Base-by-base conservation (phyloP, 2,329 filamentous ascomycete species). In the Apiospora arundinis region DNA sequence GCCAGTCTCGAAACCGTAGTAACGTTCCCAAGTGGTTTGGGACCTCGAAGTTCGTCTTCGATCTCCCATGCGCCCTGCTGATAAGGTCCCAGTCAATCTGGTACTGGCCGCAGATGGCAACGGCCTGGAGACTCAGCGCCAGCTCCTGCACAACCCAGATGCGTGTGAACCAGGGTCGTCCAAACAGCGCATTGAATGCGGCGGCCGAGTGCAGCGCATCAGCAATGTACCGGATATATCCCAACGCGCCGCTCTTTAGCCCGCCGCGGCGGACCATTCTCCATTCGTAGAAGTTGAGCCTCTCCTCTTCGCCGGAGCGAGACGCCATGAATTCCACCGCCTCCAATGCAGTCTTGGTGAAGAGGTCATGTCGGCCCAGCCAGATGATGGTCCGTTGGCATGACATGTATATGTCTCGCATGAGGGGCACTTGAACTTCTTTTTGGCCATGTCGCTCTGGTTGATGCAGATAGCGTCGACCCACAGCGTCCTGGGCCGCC, bases 121-220 rank as follows among this genome's bases (percentile, higher is more conserved):
- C 3, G 32, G 72, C 70, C 4, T 70, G 7, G 48, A 69, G 67
- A n/a, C 69, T 60, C 9, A 73, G 44, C 25, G 68, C 70, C 37
- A 72, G 28, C 52, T 73, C 72, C 45, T 73, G 72, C 46, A 73
- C 70, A 28, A 71, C 48, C 70, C 70, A 73, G 32, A 73, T 71
- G 48, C 72, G 67, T 67, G 28, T 68, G 63, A 72, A 73, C 72
- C 72, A 73, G 23, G 70, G 71, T 23, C 72, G 69, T n/a, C 56
- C 68, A 45, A 73, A 73, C 23, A 73, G 48, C 37, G 37, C 37
- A 40, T 40, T 40, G 11, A 40, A 40, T 40, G 37, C 37, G 37
- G 37, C 37, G 37, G 37, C 37, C 49, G 72, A 71, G 25, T 25
- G 60, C n/a, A 73, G 70, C 5, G 70, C 72, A 25, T 40, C 37